Evolutionary conservation across 2,329 filamentous ascomycete species (phyloP), one percentile per base, ranked within the genome.

Genomic region (Pezicula carpinea): DNA sequence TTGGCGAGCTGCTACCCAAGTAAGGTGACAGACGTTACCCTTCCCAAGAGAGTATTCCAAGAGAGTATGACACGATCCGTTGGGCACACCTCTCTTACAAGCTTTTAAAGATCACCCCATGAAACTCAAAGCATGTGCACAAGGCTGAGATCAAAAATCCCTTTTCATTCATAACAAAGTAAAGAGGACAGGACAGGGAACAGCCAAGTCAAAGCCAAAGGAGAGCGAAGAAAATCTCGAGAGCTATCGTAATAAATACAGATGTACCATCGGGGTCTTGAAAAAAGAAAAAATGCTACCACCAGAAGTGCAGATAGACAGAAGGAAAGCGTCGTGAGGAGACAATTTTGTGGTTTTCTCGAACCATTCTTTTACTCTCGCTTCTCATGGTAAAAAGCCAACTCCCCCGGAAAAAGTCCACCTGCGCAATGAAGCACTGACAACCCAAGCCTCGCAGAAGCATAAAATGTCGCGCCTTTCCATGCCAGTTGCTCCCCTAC

Each of bases 211-310:
- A 39, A 40, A 50, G 40, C 45, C 52, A 56, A 59, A 55, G 48
- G 54, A 56, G 54, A 53, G 54, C 47, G 21, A 36, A 35, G 15
- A 53, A 57, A 56, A 43, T 56, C 50, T 56, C 49, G 51, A 43
- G 22, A 60, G 56, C 59, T 55, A 61, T 57, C 56, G 39, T 61
- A 61, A 59, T 61, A 59, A 59, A 54, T 61, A 59, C 57, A 61
- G 57, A 54, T 54, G 38, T 40, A 23, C 38, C 38, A 29, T 40
- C 22, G 47, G 42, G 44, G 53, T 58, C 52, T 51, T 52, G 56
- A 54, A 48, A 49, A 54, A 56, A 46, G 43, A 39, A 21, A 22
- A 41, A 33, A 41, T 17, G 22, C 29, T 22, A 43, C 17, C 17
- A 15, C 11, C 17, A 19, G 35, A 38, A 18, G 35, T 7, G 47